These are phyloP conservation scores for Nemania bipapillata DNA, from an alignment of 2,329 filamentous ascomycete species.

Conservation along the genomic window DNA sequence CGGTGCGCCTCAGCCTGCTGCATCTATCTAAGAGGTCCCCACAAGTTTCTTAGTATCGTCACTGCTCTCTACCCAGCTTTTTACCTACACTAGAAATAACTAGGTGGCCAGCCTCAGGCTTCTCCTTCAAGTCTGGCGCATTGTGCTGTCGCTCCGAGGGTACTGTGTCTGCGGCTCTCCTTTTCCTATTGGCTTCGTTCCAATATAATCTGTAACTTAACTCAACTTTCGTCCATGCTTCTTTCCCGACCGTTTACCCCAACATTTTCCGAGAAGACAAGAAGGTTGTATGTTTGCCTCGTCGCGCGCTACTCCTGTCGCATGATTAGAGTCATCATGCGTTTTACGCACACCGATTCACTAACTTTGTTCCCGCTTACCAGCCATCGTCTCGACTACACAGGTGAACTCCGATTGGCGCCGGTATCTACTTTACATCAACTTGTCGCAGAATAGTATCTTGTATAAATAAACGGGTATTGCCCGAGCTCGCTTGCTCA, in stretches of 20 bases:
- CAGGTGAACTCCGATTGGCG: neutral
- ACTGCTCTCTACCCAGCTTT: neutral
- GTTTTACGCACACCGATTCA: neutral
- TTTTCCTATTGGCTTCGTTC: constrained; percentile 24
- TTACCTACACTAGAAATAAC: neutral
- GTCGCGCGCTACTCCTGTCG: neutral
- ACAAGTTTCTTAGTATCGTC: too few species aligned
- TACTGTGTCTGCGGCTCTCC: constrained; percentile 10
- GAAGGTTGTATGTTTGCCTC: constrained; percentile 13
- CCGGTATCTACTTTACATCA: neutral
- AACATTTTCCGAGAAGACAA: neutral
- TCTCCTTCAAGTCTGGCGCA: constrained; percentile 12
- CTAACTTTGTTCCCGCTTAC: constrained; percentile 6
- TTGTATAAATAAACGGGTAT: constrained; percentile 12
- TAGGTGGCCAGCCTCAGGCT: neutral
- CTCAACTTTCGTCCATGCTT: neutral
- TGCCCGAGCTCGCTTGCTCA: neutral
- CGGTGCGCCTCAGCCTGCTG: too few species aligned
- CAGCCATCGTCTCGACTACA: neutral
- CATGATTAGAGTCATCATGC: neutral
- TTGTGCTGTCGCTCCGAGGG: constrained; percentile 14
- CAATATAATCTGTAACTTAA: constrained; percentile 13
- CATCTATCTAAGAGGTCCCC: too few species aligned
- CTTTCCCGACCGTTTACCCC: neutral
- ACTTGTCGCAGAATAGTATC: neutral